These are phyloP conservation scores for Pleurotus salmoneostramineus DNA, from an alignment of 768 basidiomycete species.

Conservation along the genomic window DNA sequence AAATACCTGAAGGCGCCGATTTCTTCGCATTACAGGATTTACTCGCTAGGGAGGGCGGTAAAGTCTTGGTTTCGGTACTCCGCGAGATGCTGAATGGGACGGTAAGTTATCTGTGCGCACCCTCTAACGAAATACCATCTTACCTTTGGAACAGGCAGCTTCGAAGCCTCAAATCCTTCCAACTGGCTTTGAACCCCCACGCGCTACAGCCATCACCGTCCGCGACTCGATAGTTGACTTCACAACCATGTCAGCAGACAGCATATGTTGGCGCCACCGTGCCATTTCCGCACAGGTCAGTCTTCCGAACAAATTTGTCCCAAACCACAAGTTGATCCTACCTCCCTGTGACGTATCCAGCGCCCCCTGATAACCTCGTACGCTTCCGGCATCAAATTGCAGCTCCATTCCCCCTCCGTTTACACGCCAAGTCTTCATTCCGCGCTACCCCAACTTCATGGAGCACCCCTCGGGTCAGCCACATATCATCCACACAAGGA, in stretches of 20 bases:
- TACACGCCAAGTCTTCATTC: not conserved
- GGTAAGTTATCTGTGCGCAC: constrained; percentile 27
- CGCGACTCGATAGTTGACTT: constrained; percentile 56
- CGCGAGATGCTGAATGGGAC: constrained; percentile 56
- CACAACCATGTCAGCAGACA: constrained; percentile 46
- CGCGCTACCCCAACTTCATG: not conserved
- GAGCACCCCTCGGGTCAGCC: constrained; percentile 34
- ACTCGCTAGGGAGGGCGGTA: constrained; percentile 63
- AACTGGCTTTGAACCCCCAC: constrained; percentile 17
- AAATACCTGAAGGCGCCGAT: constrained; percentile 42
- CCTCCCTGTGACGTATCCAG: not conserved
- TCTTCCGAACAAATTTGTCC: not conserved
- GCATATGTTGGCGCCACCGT: constrained; percentile 50
- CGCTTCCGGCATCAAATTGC: constrained; percentile 18
- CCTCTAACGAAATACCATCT: not conserved
- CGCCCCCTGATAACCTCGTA: constrained; percentile 6
- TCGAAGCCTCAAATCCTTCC: constrained; percentile 41
- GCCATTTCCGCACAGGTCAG: constrained; percentile 70
- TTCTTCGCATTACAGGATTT: constrained; percentile 54
- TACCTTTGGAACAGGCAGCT: constrained; percentile 33
- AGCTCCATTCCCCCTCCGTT: constrained; percentile 32
- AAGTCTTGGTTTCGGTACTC: constrained; percentile 66
- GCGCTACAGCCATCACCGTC: constrained; percentile 58
- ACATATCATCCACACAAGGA: constrained; percentile 32
- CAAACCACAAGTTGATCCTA: not conserved